These are phyloP conservation scores for Neurospora africana DNA, from an alignment of 495 filamentous ascomycete genomes.

Conservation along the genomic window DNA sequence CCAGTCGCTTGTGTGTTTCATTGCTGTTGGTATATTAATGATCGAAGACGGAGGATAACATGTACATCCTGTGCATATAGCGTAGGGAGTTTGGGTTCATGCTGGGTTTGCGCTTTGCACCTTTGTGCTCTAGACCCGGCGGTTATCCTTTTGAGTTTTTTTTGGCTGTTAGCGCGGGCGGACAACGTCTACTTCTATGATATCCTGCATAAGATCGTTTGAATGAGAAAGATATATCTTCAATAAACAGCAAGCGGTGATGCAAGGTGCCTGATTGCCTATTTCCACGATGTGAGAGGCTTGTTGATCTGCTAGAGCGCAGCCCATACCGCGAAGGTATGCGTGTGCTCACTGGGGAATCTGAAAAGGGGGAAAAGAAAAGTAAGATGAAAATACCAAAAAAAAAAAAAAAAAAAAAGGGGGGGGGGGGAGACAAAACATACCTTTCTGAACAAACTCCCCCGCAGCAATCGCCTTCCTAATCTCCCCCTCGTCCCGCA, in stretches of 20 bases:
- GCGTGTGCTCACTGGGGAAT: neutral
- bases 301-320: neutral
- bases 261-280: neutral
- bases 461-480: constrained; percentile 63
- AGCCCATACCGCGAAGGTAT: neutral
- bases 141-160: neutral
- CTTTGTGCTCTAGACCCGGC: neutral
- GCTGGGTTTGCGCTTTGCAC: neutral
- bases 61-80: neutral
- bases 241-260: neutral
- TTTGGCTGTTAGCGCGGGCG: neutral
- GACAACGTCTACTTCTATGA: neutral
- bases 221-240: neutral
- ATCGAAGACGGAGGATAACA: neutral
- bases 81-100: neutral
- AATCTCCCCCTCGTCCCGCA: constrained; percentile 67
- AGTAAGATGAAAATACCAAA: neutral
- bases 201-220: neutral
- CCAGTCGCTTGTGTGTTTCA: neutral
- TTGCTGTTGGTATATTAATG: neutral
- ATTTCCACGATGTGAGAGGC: neutral
- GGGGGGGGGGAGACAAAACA: no score
- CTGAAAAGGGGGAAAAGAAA: neutral
- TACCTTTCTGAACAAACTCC: constrained; percentile 87
- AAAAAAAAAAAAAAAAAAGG: no score